phyloP scores from a whole-genome alignment of 805 yeast species.

The Cyberlindnera xylosilytica region DNA sequence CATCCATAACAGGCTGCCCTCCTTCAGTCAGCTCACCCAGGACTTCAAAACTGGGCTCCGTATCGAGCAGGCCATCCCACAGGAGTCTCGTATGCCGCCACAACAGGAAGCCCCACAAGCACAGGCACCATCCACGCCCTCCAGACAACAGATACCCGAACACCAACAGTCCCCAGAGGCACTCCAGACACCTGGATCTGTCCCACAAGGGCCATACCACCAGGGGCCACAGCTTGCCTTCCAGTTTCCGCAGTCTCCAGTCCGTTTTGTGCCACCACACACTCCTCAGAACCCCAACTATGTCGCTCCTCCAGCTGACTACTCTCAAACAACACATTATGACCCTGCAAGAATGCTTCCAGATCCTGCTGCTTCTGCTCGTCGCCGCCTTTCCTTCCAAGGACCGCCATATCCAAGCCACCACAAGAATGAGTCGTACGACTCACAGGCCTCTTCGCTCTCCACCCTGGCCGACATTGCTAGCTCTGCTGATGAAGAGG shows the following conservation, averaged over 20 bases:
- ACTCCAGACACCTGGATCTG: too few relatives aligned
- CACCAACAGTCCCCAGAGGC: too few relatives aligned
- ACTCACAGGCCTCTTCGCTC: conserved; percentile 25
- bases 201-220: neutral
- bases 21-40: conserved; percentile 24
- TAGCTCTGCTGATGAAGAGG: neutral
- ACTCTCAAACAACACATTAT: neutral
- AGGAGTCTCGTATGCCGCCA: neutral
- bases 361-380: neutral
- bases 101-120: neutral
- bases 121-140: neutral
- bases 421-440: conserved; percentile 21
- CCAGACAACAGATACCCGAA: too few relatives aligned
- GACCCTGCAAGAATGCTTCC: neutral
- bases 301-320: neutral
- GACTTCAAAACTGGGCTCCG: conserved; percentile 10
- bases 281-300: neutral
- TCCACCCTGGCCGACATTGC: conserved; percentile 28
- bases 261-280: neutral
- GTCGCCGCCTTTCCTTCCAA: conserved; percentile 16
- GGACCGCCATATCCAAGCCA: conserved; percentile 14
- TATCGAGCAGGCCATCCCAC: conserved; percentile 6
- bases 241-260: neutral
- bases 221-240: neutral
- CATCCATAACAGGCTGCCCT: conserved; percentile 22